These are phyloP conservation scores for Toxicodendron radicans DNA, from an alignment of 345 rosid genomes.

Conservation along the genomic window DNA sequence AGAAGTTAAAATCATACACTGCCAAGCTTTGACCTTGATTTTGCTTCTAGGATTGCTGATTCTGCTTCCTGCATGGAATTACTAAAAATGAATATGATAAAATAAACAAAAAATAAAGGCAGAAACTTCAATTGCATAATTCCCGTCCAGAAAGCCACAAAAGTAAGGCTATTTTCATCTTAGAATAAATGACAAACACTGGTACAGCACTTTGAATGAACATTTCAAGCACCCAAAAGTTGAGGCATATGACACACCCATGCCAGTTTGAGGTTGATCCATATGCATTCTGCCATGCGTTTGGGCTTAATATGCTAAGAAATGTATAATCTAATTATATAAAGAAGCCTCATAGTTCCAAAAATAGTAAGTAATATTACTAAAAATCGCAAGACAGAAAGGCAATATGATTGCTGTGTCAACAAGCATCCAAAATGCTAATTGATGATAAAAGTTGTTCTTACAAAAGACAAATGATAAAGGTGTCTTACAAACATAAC, in stretches of 20 bases:
- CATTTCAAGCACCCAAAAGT: background rate
- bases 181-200: background rate
- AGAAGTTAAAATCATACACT: slow-evolving; percentile 58
- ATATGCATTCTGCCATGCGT: too few species aligned
- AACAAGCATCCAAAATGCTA: too few species aligned
- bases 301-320: too few species aligned
- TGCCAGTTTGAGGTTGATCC: too few species aligned
- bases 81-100: slow-evolving; percentile 23
- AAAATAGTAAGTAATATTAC: too few species aligned
- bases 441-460: too few species aligned
- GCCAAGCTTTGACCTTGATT: slow-evolving; percentile 76
- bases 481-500: too few species aligned
- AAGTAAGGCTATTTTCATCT: background rate
- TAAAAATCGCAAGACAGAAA: too few species aligned
- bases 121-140: background rate
- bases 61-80: slow-evolving; percentile 71
- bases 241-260: background rate
- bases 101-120: slow-evolving; percentile 8
- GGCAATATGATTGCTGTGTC: too few species aligned
- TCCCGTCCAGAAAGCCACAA: background rate
- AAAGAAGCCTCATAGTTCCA: too few species aligned
- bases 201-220: background rate
- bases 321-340: too few species aligned
- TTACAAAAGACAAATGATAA: too few species aligned
- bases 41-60: slow-evolving; percentile 88